Evolutionary conservation across 345 rosid genomes (phyloP), one percentile per base, ranked within the genome.

Genomic region (Cardiospermum halicacabum): DNA sequence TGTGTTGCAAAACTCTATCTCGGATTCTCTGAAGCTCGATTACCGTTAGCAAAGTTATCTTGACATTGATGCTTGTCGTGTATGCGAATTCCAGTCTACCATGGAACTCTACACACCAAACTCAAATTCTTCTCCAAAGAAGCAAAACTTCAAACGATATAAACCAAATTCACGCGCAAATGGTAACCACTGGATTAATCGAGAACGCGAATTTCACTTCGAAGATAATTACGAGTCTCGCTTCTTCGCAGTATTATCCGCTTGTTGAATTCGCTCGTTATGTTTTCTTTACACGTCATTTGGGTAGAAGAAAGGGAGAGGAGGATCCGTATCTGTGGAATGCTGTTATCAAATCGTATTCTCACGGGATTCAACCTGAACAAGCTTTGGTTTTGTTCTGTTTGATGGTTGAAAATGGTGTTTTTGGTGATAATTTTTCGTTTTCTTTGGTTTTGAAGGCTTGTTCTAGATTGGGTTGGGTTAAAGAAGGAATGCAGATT

Each of bases 241-340:
- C 77, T 45, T 68, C 81, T 18, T 77, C 83, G 1, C 62, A 74
- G 8, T 36, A 54, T 64, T 11, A 30, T 1, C 74, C 72, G 12
- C 74, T 78, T 26, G 21, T 60, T 54, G 73, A 64, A 31, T 82
- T 78, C 47, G 79, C 83, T 15, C 81, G 83, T 62, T 69, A 48
- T 58, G 18, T 76, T 21, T 79, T 81, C 75, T 69, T 76, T 36
- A 43, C 72, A 4, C 66, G 13, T 53, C 78, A 51, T 66, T 27
- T 37, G 19, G 1, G 39, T 49, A 27, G 13, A 13, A 2, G 58
- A 3, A 15, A 54, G 11, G 67, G 58, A 7, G 84, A 74, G 11
- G 67, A 62, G 10, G 84, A 74, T 72, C 74, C 78, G 37, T 74
- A 77, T 62, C 84, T 79, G 12, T 82, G 86, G 84, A 82, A 82